These are phyloP conservation scores for Trapa bicornis DNA, from an alignment of 345 rosid species.

Conservation along the genomic window DNA sequence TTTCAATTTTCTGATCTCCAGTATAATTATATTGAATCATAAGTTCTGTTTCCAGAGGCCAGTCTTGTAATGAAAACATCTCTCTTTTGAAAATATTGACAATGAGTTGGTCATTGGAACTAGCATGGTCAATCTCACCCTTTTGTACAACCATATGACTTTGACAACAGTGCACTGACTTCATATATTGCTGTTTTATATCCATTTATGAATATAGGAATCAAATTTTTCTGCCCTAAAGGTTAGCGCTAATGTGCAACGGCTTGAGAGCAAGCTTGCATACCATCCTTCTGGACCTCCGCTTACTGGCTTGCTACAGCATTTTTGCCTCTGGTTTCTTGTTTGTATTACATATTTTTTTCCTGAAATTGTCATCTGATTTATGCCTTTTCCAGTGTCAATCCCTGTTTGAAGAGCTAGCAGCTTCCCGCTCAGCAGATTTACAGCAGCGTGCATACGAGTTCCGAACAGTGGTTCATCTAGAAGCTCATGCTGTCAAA, in stretches of 20 bases:
- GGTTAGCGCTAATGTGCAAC: too few relatives aligned
- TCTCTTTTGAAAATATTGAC: background rate
- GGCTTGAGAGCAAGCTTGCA: background rate
- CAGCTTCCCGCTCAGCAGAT: slow-evolving; percentile 96
- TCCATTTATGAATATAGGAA: background rate
- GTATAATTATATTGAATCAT: too few relatives aligned
- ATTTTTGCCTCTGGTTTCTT: background rate
- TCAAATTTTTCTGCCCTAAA: background rate
- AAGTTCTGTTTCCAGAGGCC: too few relatives aligned
- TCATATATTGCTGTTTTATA: background rate
- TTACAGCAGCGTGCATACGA: slow-evolving; percentile 98
- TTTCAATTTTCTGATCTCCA: too few relatives aligned
- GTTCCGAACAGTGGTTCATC: slow-evolving; percentile 55
- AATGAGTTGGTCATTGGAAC: background rate
- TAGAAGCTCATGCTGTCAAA: slow-evolving; percentile 55
- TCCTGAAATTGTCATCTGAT: slow-evolving; percentile 12
- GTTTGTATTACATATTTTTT: background rate
- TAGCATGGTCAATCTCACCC: background rate
- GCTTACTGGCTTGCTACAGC: too few relatives aligned
- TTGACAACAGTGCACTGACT: background rate
- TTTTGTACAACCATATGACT: background rate
- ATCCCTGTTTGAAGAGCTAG: slow-evolving; percentile 72
- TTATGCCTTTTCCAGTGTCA: slow-evolving; percentile 61
- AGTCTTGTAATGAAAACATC: background rate
- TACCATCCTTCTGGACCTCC: too few relatives aligned